phyloP scores from a whole-genome alignment of 331 rosid species.

The Acacia pycnantha region DNA sequence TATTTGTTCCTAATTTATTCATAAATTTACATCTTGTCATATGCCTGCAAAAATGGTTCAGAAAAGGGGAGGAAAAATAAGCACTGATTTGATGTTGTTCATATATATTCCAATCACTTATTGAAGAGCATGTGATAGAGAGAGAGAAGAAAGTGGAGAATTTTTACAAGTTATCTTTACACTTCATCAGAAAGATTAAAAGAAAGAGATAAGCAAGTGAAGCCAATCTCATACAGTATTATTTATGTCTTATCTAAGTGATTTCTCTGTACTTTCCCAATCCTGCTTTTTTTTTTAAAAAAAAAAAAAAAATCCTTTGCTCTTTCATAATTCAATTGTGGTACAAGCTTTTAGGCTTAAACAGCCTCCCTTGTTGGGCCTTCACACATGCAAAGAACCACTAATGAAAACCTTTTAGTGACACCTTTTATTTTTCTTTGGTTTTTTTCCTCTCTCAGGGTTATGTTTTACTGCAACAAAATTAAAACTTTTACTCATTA shows the following conservation, averaged over 20 bases:
- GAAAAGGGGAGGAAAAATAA: not conserved
- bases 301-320: not conserved
- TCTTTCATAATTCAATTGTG: conserved; percentile 5
- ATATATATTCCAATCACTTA: conserved; percentile 2
- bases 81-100: conserved; percentile 26
- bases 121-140: not conserved
- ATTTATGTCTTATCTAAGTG: not conserved
- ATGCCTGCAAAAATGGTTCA: conserved; percentile 4
- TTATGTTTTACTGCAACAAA: conserved; percentile 14
- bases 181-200: conserved; percentile 23
- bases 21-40: not conserved
- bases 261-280: conserved; percentile 19
- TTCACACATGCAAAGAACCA: conserved; percentile 10
- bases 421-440: not conserved
- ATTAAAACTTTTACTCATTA: not conserved
- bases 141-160: conserved; percentile 3
- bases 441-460: not conserved
- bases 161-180: conserved; percentile 9
- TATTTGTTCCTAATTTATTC: not conserved
- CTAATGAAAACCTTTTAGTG: conserved; percentile 17
- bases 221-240: not conserved
- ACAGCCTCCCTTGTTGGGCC: conserved; percentile 6
- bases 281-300: not conserved
- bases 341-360: conserved; percentile 38
- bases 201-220: conserved; percentile 22